Evolutionary conservation across 768 basidiomycete genomes (phyloP), one percentile per base, ranked within the genome.

Genomic region (Thelephora aurantiotincta): DNA sequence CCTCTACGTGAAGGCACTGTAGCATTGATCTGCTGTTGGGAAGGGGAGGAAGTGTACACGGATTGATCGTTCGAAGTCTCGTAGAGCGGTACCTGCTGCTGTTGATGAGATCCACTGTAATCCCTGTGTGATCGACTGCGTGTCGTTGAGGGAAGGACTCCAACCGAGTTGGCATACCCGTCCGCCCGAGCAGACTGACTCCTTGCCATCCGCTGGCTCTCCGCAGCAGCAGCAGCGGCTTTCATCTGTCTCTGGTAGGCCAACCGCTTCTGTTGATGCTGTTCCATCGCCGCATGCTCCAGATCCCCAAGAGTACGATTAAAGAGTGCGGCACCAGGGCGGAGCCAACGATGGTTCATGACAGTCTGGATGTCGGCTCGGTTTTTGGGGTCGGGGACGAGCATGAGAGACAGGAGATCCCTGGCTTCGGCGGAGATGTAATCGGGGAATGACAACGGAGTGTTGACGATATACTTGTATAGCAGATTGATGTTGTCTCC

Each of bases 401-500:
- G 83, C 93, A 98, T 98, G 61, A 80, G 76, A 48, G 77, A 72
- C 6, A 98, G 71, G 16, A 98, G 72, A 58, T 91, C 80, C 44
- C 89, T 74, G 30, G 92, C 92, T 48, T 82, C 78, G 7, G 72
- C 60, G 5, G 89, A 87, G 56, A 97, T 79, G 63, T 94, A 94
- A 42, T 94, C 89, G n/a, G 93, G 94, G 71, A 98, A 97, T 19
- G 89, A 86, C 51, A 98, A 79, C 9, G 87, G 86, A 1, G 96
- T 99, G 69, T 82, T 92, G 65, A 98, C 84, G 65, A 99, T 99
- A 67, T 99, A 98, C 62, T 87, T 90, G 78, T 99, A 98, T 43
- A 99, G 68, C 5, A 98, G 75, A 60, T 98, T 98, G 70, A 98
- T 99, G 68, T 99, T 98, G 68, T 99, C 94, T 50, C 96, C 96